Base-by-base conservation (phyloP, 345 rosid species). In the Boechera divaricarpa region DNA sequence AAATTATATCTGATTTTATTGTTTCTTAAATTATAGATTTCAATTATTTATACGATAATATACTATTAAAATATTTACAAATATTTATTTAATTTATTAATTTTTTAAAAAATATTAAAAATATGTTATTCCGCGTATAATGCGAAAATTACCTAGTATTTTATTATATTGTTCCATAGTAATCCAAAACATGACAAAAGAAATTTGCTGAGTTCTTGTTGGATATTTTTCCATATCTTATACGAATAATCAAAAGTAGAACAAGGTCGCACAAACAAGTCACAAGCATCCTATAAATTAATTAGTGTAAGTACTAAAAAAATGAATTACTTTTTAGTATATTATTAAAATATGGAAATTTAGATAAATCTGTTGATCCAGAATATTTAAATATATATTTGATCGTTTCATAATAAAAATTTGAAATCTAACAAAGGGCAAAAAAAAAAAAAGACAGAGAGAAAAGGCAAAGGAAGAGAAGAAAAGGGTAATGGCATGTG, bases 401-500 rank as follows among this genome's bases (percentile, higher is more conserved):
- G 24, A 52, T 24, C 13, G 5, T 10, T 21, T 33, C n/a, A 4
- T 12, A 12, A 2, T 7, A 58, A 47, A 67, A 67, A 4, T 63
- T 77, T 71, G 72, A 77, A 77, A 71, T 54, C 35, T 51, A 6
- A 41, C 6, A 4, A 69, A 77, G 51, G 41, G 18, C 32, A 35
- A 5, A 38, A 67, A 26, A 5, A 67, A 47, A 57, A 9, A 64
- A 60, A 63, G 62, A 51, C 26, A 51, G 64, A 56, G n/a, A 56
- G 58, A 24, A 51, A 66, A 57, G 51, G 12, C 41, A 57, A 35
- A 67, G 69, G 61, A 64, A 55, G 73, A n/a, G 58, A 45, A 33
- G 73, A 21, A 67, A 44, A 51, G 48, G 58, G 47, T 44, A 44
- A 45, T 63, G 42, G 59, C 72, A 75, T 75, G 73, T 75, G 79